These are phyloP conservation scores for Nepenthes alata DNA, from an alignment of 179 eudicot genomes.

Conservation along the genomic window DNA sequence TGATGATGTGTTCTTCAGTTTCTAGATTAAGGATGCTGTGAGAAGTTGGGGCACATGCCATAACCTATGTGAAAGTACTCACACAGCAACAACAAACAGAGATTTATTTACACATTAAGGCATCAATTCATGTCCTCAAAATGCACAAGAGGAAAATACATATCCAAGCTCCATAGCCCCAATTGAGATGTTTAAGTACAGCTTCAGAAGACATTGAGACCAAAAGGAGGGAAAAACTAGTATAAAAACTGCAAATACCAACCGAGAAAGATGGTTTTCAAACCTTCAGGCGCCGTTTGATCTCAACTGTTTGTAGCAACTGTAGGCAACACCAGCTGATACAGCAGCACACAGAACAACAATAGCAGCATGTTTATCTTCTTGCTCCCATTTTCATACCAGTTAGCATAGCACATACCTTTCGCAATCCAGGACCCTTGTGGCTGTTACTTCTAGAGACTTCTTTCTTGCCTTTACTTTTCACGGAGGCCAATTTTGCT, in stretches of 20 bases:
- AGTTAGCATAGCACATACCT: conserved; percentile 69
- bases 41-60: no score
- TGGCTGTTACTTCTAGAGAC: conserved; percentile 30
- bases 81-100: no score
- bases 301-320: conserved; percentile 53
- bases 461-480: conserved; percentile 28
- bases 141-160: no score
- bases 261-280: neutral
- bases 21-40: no score
- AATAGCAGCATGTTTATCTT: conserved; percentile 77
- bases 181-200: conserved; percentile 19
- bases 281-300: neutral
- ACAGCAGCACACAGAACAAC: conserved; percentile 65
- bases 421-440: conserved; percentile 30
- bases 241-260: conserved; percentile 5
- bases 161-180: conserved; percentile 2
- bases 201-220: conserved; percentile 4
- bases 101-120: no score
- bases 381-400: conserved; percentile 91
- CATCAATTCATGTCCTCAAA: no score
- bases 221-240: conserved; percentile 3
- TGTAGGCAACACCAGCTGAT: conserved; percentile 67
- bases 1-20: no score
- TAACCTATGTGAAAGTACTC: no score
- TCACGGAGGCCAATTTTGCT: conserved; percentile 20